Percentiles rank a stretch among this genome's conserved stretches.
Conservation (phyloP, 441 rosid species). For the Hura crepitans region DNA sequence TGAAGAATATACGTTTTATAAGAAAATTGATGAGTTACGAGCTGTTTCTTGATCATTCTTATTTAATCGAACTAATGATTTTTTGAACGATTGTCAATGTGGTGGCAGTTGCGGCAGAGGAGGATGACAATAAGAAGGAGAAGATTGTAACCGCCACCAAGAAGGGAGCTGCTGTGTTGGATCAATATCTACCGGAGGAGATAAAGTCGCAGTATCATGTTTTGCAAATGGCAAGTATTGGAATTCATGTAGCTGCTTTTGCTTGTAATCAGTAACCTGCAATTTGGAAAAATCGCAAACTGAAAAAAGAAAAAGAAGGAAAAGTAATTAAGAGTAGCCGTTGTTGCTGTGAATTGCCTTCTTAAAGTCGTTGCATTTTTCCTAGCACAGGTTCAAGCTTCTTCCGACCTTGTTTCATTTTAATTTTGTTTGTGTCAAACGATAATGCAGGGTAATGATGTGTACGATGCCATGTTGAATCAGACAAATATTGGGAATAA, state of each 20-base stretch:
- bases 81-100: neutral
- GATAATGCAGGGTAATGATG: constrained; percentile 52
- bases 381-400: neutral
- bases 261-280: neutral
- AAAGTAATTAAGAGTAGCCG: neutral
- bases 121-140: constrained; percentile 36
- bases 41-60: neutral
- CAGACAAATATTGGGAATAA: constrained; percentile 67
- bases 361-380: neutral
- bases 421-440: neutral
- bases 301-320: neutral
- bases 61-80: neutral
- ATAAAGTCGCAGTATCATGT: constrained; percentile 66
- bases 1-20: neutral
- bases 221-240: constrained; percentile 45
- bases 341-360: neutral
- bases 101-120: constrained; percentile 32
- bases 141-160: constrained; percentile 61
- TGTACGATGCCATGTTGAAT: constrained; percentile 73
- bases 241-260: constrained; percentile 1
- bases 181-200: constrained; percentile 64
- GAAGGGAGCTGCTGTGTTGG: constrained; percentile 70
- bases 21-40: neutral
- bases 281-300: neutral
- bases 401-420: neutral